phyloP scores from a whole-genome alignment of 306 rosid genomes.

The Chamaecrista fasciculata region DNA sequence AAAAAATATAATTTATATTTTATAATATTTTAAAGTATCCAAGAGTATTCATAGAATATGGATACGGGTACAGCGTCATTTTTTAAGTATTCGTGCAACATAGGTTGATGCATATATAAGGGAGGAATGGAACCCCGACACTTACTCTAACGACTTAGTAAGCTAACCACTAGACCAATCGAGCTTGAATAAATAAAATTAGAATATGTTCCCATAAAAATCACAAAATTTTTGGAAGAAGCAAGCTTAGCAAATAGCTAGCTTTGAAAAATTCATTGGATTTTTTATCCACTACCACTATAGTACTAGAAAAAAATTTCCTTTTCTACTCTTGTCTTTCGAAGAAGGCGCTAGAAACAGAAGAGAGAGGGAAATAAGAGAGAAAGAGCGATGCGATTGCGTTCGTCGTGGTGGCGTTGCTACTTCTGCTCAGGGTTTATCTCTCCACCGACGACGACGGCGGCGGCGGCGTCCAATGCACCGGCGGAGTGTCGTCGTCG shows the following conservation, averaged over 20 bases:
- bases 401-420: constrained; percentile 53
- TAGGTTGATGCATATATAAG: too few relatives aligned
- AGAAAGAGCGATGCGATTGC: constrained; percentile 63
- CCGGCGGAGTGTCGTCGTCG: constrained; percentile 44
- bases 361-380: not conserved
- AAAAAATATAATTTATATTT: too few relatives aligned
- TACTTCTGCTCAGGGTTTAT: constrained; percentile 29
- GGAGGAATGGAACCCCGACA: too few relatives aligned
- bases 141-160: too few relatives aligned
- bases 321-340: not conserved
- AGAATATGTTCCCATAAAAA: not conserved
- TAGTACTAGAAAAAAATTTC: not conserved
- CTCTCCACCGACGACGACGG: too few relatives aligned
- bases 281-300: constrained; percentile 1
- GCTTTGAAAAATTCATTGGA: not conserved
- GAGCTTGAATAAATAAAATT: not conserved
- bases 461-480: constrained; percentile 75
- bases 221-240: not conserved
- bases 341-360: not conserved
- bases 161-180: too few relatives aligned
- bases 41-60: too few relatives aligned
- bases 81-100: too few relatives aligned
- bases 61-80: too few relatives aligned
- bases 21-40: too few relatives aligned
- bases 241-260: too few relatives aligned